Evolutionary conservation across 768 basidiomycete genomes (phyloP).

Genomic region (Phallus indusiatus): DNA sequence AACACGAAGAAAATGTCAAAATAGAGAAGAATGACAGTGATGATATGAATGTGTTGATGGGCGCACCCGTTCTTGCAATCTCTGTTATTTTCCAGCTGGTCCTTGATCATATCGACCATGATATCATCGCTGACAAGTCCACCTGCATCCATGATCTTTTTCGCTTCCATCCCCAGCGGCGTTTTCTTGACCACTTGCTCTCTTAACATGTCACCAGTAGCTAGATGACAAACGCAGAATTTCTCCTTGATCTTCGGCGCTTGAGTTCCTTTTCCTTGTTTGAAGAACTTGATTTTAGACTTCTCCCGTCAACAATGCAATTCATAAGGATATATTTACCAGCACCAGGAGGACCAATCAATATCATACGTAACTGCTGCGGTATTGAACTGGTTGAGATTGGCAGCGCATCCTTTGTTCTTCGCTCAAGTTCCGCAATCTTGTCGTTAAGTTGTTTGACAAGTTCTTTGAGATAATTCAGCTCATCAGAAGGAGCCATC

Average conservation of each 20-base stretch:
- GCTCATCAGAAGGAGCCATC: constrained; percentile 67
- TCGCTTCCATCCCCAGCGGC: constrained; percentile 79
- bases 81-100: constrained; percentile 89
- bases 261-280: constrained; percentile 93
- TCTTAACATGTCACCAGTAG: constrained; percentile 97
- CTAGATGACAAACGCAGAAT: constrained; percentile 96
- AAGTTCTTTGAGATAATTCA: constrained; percentile 91
- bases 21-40: background rate
- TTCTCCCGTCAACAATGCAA: background rate
- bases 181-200: constrained; percentile 88
- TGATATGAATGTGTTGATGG: background rate
- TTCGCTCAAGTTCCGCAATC: constrained; percentile 69
- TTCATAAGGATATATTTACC: constrained; percentile 43
- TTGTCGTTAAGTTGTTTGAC: constrained; percentile 87
- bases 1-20: background rate
- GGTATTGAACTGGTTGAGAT: constrained; percentile 43
- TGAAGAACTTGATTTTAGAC: background rate
- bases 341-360: constrained; percentile 95
- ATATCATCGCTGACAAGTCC: constrained; percentile 95
- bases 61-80: constrained; percentile 92
- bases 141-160: constrained; percentile 96
- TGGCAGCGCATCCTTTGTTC: constrained; percentile 38
- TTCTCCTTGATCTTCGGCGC: constrained; percentile 86
- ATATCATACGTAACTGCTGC: constrained; percentile 78
- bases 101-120: constrained; percentile 95